Conservation (phyloP, 192 early-diverging fungal genomes). For the Phycomyces nitens region DNA sequence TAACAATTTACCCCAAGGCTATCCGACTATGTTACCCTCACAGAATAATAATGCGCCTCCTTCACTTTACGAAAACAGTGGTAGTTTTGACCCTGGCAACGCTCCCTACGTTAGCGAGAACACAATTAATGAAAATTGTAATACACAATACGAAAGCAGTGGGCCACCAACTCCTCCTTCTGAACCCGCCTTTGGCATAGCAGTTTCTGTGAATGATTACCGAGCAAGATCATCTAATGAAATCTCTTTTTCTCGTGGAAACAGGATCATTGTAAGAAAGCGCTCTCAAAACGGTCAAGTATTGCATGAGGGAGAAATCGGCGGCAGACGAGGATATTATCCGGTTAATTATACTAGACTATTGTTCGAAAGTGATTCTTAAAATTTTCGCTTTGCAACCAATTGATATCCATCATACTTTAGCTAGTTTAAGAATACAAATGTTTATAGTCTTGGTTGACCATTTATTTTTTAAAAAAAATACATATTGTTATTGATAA, state of each 20-base stretch:
- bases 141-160: neutral
- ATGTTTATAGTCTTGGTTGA: too few species aligned
- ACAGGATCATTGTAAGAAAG: constrained; percentile 33
- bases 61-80: neutral
- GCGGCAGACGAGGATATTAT: constrained; percentile 12
- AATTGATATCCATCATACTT: too few species aligned
- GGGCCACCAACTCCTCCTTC: too few species aligned
- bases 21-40: too few species aligned
- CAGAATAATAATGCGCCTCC: too few species aligned
- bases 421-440: too few species aligned
- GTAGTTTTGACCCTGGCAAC: neutral
- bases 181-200: neutral
- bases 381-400: too few species aligned
- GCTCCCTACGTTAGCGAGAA: neutral
- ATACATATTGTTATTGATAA: too few species aligned
- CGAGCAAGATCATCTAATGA: constrained; percentile 26
- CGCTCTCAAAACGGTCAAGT: constrained; percentile 17
- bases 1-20: neutral
- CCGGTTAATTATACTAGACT: constrained; percentile 29
- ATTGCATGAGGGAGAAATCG: constrained; percentile 40
- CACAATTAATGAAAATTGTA: too few species aligned
- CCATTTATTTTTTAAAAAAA: too few species aligned
- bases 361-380: too few species aligned
- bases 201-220: constrained; percentile 36
- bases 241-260: constrained; percentile 34